Evolutionary conservation across 2,329 filamentous ascomycete species (phyloP).

Genomic region (Pestalotiopsis sp.): DNA sequence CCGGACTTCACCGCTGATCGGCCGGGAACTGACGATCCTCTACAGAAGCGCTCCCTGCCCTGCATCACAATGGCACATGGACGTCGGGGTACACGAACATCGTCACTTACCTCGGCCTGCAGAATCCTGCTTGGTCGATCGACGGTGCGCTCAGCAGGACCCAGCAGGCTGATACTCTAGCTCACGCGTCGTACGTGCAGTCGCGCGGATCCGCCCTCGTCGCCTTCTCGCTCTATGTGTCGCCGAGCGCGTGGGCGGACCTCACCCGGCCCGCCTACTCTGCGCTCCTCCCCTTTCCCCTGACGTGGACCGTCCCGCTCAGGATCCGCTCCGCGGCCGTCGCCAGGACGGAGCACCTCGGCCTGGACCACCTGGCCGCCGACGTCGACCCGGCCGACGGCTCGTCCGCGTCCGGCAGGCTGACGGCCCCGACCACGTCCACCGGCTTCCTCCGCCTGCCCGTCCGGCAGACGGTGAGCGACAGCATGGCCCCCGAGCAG

Average conservation of each 20-base stretch:
- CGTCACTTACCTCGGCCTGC: slow-evolving; percentile 53
- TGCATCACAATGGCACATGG: slow-evolving; percentile 55
- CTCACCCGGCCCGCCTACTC: slow-evolving; percentile 82
- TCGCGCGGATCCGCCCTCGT: slow-evolving; percentile 76
- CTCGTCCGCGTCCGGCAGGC: slow-evolving; percentile 32
- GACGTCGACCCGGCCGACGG: slow-evolving; percentile 45
- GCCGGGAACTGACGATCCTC: slow-evolving; percentile 6
- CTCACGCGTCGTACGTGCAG: slow-evolving; percentile 70
- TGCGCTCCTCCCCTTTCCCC: slow-evolving; percentile 78
- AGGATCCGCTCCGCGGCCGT: slow-evolving; percentile 72
- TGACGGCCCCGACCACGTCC: slow-evolving; percentile 34
- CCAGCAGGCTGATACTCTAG: slow-evolving; percentile 50
- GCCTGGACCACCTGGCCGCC: slow-evolving; percentile 68
- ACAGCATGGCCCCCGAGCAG: slow-evolving; percentile 66
- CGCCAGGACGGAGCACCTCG: slow-evolving; percentile 69
- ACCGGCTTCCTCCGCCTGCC: slow-evolving; percentile 37
- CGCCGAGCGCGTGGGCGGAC: slow-evolving; percentile 81
- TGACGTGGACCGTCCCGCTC: slow-evolving; percentile 84
- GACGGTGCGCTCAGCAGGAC: slow-evolving; percentile 41
- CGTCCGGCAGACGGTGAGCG: slow-evolving; percentile 33
- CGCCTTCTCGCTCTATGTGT: slow-evolving; percentile 87
- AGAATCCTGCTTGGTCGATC: slow-evolving; percentile 32
- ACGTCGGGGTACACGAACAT: slow-evolving; percentile 65
- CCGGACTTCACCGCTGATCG: slow-evolving; percentile 23
- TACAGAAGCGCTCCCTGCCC: slow-evolving; percentile 58